Evolutionary conservation across 2,329 filamentous ascomycete species (phyloP).

Genomic region (Cladosporium sp.): DNA sequence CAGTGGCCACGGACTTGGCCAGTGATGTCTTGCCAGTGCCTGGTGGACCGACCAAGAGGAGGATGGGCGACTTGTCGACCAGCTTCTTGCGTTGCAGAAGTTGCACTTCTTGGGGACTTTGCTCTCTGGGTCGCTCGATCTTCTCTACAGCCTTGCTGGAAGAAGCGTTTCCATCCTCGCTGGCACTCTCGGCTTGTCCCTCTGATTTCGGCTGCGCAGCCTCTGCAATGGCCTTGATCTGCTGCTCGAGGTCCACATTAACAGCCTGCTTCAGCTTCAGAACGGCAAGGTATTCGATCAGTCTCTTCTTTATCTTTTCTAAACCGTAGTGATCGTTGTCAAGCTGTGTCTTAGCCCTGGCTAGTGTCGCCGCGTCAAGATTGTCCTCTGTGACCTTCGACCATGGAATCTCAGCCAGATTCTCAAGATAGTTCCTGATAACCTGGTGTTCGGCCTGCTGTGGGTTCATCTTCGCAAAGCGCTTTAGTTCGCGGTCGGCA

Average conservation of each 20-base stretch:
- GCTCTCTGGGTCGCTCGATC: constrained; percentile 40
- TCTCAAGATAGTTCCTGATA: constrained; percentile 89
- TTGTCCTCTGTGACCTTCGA: constrained; percentile 79
- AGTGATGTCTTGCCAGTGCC: constrained; percentile 96
- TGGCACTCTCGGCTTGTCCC: constrained; percentile 33
- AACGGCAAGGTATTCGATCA: constrained; percentile 96
- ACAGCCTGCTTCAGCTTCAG: constrained; percentile 89
- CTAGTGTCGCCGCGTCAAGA: constrained; percentile 76
- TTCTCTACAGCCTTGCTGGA: constrained; percentile 36
- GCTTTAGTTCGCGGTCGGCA: constrained; percentile 83
- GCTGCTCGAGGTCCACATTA: constrained; percentile 77
- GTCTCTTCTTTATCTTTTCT: constrained; percentile 93
- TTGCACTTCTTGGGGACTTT: constrained; percentile 62
- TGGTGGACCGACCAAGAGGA: constrained; percentile 88
- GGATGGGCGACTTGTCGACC: constrained; percentile 92
- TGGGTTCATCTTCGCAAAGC: constrained; percentile 92
- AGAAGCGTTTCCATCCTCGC: constrained; percentile 54
- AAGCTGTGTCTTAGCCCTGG: constrained; percentile 79
- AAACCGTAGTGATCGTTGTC: constrained; percentile 96
- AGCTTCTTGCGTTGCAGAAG: constrained; percentile 78
- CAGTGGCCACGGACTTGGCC: constrained; percentile 87
- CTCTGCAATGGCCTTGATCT: constrained; percentile 63
- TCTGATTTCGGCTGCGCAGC: constrained; percentile 40
- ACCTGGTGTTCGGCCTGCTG: constrained; percentile 96
- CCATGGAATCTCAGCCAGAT: constrained; percentile 92